Conservation (phyloP, 768 basidiomycete species). For the Boletus rubescentipes region DNA sequence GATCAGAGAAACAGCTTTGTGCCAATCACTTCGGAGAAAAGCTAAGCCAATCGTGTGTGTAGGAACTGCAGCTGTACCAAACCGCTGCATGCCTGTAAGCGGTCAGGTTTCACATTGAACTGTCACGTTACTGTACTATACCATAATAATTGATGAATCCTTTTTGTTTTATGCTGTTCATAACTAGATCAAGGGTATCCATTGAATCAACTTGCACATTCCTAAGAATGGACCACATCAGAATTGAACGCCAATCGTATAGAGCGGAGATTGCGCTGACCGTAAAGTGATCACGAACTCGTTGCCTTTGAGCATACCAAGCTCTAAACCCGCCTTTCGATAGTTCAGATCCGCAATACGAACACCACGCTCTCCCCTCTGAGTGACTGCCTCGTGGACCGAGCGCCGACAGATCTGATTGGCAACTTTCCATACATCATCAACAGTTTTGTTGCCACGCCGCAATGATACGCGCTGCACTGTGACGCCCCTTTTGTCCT, state of each 20-base stretch:
- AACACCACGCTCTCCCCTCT: constrained; percentile 87
- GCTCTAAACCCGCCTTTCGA: constrained; percentile 74
- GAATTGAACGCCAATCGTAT: constrained; percentile 15
- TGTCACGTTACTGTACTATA: constrained; percentile 28
- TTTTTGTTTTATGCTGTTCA: constrained; percentile 73
- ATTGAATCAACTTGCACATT: constrained; percentile 80
- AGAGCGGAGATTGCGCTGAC: constrained; percentile 38
- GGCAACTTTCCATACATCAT: constrained; percentile 80
- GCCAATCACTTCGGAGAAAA: constrained; percentile 87
- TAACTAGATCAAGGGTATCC: constrained; percentile 69
- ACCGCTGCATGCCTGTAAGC: constrained; percentile 89
- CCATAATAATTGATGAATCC: constrained; percentile 99
- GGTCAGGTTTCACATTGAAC: constrained; percentile 3
- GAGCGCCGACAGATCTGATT: constrained; percentile 67
- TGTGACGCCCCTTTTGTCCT: constrained; percentile 97
- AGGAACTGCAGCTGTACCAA: constrained; percentile 94
- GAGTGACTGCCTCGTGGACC: constrained; percentile 54
- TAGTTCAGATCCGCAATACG: constrained; percentile 88
- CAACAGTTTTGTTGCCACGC: constrained; percentile 72
- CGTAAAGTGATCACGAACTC: constrained; percentile 92
- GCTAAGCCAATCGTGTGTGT: constrained; percentile 94
- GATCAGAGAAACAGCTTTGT: constrained; percentile 79
- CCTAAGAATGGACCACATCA: constrained; percentile 39
- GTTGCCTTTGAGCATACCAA: constrained; percentile 97
- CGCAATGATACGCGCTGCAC: constrained; percentile 86